Base-by-base conservation (phyloP, 2,329 filamentous ascomycete species). In the Neofusicoccum ribis region DNA sequence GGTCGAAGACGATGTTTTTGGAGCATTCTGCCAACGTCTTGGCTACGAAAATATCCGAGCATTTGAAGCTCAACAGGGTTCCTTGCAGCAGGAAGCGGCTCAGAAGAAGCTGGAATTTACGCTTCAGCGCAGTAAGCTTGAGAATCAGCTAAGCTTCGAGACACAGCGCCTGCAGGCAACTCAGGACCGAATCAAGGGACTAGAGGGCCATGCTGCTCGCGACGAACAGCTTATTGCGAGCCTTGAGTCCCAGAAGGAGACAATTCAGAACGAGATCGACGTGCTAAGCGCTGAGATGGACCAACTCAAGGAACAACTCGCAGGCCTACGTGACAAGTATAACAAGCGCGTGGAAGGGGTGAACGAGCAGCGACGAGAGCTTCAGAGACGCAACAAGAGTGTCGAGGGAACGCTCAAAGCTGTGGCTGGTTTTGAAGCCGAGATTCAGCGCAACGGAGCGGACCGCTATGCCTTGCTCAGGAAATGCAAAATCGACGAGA, bases 51-150 rank as follows among this genome's bases (percentile, higher is more conserved):
- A 96, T 72, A 96, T 99, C 69, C 91, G 94, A 66, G 91, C 92
- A 65, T 99, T 98, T 72, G 93, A 98, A 75, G 90, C 90, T 31
- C 93, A 96, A 70, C 95, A 98, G 78, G 94, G 95, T 56, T 93
- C 91, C 47, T 82, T 96, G 56, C 93, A 98, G 77, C 92, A 97
- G 76, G 92, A 98, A 75, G 91, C 91, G 50, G 89, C 89, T 0
- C 89, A 95, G 77, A 93, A 93, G 81, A 92, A 92, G 68, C 88
- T 91, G 62, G 89, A 93, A 69, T 98, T 97, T 71, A 91, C 90
- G 64, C 88, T 90, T 3, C 95, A 99, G 75, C 85, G 84, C 70
- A 87, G 84, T 67, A 84, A 81, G 61, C 82, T 90, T 52, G 81
- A 88, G 69, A 87, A 86, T 69, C 82, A 87, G 69, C 79, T 89